These are phyloP conservation scores for Talaromyces atroroseus DNA, from an alignment of 2,329 filamentous ascomycete species.

Conservation along the genomic window DNA sequence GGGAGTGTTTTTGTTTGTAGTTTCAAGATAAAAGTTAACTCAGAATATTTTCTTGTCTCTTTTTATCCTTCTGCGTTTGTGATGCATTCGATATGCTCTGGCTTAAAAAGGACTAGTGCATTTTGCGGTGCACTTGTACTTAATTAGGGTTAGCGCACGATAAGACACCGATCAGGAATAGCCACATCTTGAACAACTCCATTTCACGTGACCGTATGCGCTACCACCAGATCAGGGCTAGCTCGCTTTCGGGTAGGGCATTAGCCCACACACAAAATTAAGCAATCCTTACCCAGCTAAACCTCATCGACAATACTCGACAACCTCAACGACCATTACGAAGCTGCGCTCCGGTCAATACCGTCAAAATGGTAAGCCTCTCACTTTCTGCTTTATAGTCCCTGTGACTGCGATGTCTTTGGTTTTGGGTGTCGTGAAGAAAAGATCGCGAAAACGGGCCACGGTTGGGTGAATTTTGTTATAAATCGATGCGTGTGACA, in stretches of 20 bases:
- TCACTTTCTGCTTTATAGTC: background rate
- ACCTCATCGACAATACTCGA: slow-evolving; percentile 6
- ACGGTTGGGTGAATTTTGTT: background rate
- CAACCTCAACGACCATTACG: slow-evolving; percentile 36
- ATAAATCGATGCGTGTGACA: background rate
- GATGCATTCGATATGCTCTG: too few species aligned
- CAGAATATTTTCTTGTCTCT: too few species aligned
- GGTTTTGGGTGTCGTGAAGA: slow-evolving; percentile 10
- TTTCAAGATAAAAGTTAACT: too few species aligned
- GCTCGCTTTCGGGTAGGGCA: slow-evolving; percentile 29
- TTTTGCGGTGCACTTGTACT: too few species aligned
- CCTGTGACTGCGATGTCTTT: slow-evolving; percentile 4
- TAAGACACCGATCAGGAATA: background rate
- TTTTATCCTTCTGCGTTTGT: too few species aligned
- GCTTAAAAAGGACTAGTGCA: too few species aligned
- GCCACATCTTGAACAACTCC: background rate
- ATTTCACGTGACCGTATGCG: background rate
- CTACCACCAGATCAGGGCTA: slow-evolving; percentile 5
- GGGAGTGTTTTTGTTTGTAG: too few species aligned
- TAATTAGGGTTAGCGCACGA: too few species aligned
- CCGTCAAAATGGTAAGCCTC: slow-evolving; percentile 45
- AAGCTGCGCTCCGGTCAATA: slow-evolving; percentile 39
- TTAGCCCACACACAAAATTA: slow-evolving; percentile 31
- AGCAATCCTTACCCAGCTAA: slow-evolving; percentile 1
- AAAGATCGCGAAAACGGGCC: background rate